phyloP scores from a whole-genome alignment of 140 eudicot genomes.

The Flaveria floridana region DNA sequence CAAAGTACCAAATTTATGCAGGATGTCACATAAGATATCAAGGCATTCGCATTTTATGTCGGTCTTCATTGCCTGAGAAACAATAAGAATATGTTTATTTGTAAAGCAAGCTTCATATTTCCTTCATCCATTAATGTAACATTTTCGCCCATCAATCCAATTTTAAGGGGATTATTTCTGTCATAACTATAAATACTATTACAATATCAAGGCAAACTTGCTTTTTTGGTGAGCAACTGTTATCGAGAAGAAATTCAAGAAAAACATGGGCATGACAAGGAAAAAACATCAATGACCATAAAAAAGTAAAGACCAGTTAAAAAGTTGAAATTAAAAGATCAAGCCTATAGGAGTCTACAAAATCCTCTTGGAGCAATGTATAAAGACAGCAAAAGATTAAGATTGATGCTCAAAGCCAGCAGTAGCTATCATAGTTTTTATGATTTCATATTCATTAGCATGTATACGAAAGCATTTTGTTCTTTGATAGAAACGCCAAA shows the following conservation, averaged over 20 bases:
- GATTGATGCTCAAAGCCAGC: not conserved
- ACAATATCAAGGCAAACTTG: not conserved
- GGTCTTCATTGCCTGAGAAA: constrained; percentile 67
- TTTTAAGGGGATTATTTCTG: not conserved
- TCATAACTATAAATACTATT: not conserved
- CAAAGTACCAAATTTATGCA: constrained; percentile 90
- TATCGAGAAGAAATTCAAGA: not conserved
- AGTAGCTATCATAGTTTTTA: not conserved
- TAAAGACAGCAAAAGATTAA: not conserved
- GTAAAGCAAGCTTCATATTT: not conserved
- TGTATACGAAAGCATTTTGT: not conserved
- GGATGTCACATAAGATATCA: constrained; percentile 83
- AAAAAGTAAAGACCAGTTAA: not conserved
- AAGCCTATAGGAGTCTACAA: not conserved
- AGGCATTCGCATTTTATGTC: constrained; percentile 97
- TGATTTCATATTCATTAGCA: constrained; percentile 11
- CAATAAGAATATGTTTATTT: constrained; percentile 8
- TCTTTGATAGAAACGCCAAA: not conserved
- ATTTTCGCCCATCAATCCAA: not conserved
- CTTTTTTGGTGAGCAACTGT: not conserved
- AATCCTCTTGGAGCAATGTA: constrained; percentile 4
- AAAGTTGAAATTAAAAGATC: constrained; percentile 13
- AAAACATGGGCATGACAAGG: constrained; percentile 12
- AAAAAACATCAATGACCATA: too few species aligned
- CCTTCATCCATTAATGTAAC: not conserved